Evolutionary conservation across 1,284 basidiomycete genomes (phyloP), one percentile per base, ranked within the genome.

Genomic region (Cerioporus squamosus): DNA sequence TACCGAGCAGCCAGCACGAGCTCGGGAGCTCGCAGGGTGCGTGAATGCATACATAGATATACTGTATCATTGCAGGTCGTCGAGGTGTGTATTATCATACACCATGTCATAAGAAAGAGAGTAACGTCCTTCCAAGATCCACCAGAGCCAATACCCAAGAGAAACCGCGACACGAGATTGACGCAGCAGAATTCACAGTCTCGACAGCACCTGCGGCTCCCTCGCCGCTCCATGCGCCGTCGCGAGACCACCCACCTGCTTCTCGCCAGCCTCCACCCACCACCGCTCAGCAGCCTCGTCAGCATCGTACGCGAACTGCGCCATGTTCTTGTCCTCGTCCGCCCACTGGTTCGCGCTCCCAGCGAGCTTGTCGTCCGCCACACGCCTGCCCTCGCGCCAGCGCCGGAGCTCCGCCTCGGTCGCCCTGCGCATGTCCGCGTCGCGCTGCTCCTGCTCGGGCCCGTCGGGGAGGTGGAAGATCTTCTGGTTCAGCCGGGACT

Each of bases 381-480:
- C 61, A 44, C 62, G 65, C 45, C 7, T 61, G 26, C 63, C 62
- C 40, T 58, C 54, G 42, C 60, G 51, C 55, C 52, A 36, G 36
- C 39, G 44, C 44, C 56, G 55, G 22, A 79, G 58, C 50, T 79
- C 77, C 0, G 67, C 64, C 29, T 74, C 76, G 81, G 81, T 84
- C 24, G 79, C 81, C 6, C 54, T 57, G n/a, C 74, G 74, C 84
- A 87, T 86, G 8, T 77, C 72, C 17, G 60, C 64, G 60, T 87
- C 85, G 17, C 86, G 75, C 36, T 68, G 70, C 49, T 77, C 68
- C 57, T 88, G 86, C 51, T 79, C 81, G 1, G 79, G 79, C 0
- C 85, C 83, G 57, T 86, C 85, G 0, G 73, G 74, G 0, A 85
- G 67, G 65, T 87, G 84, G 69, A 85, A 85, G 31, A 81, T 77